Evolutionary conservation across 2,329 filamentous ascomycete genomes (phyloP).

Genomic region (Cladosporium phlei): DNA sequence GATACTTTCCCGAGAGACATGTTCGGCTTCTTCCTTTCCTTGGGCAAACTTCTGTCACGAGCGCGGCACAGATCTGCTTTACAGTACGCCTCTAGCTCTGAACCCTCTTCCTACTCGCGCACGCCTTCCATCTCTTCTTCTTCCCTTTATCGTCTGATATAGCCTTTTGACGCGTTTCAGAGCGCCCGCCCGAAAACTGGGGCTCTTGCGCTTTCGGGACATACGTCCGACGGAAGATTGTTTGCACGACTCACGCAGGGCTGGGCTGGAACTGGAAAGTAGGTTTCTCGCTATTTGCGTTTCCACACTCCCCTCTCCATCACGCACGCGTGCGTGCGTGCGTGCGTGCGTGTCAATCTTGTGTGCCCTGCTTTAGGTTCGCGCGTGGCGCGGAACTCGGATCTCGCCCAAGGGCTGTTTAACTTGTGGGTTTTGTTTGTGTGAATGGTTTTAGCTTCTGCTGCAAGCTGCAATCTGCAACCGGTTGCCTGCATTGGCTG

Average conservation of each 20-base stretch:
- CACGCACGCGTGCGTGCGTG: neutral
- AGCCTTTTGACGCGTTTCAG: no score
- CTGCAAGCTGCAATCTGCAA: no score
- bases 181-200: no score
- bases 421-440: neutral
- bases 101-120: neutral
- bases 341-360: neutral
- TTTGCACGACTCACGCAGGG: neutral
- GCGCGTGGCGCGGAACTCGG: conserved; percentile 12
- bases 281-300: conserved; percentile 10
- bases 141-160: no score
- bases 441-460: no score
- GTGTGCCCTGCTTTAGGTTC: neutral
- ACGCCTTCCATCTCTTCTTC: neutral
- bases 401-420: conserved; percentile 2
- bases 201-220: conserved; percentile 4
- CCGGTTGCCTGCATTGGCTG: no score
- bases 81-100: neutral
- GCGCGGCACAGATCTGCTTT: neutral
- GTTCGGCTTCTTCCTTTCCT: conserved; percentile 3
- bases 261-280: conserved; percentile 12
- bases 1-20: no score
- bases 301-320: neutral
- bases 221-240: conserved; percentile 1
- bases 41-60: conserved; percentile 2